Base-by-base conservation (phyloP, 441 rosid species). In the Rhodomyrtus psidioides region DNA sequence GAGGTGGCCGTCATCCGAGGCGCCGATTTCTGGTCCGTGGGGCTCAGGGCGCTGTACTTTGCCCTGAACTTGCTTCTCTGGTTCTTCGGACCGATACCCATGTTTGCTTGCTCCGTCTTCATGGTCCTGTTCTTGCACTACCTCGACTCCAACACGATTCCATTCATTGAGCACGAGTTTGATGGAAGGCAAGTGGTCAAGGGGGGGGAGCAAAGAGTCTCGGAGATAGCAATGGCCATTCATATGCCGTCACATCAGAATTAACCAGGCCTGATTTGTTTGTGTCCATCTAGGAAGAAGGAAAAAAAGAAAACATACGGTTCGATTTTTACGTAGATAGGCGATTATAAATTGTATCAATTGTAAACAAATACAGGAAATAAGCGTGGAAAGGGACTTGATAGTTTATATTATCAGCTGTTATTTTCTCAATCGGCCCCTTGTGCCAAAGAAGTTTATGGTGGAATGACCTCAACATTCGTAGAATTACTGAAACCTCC, bases 21-120 rank as follows among this genome's bases (percentile, higher is more conserved):
- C 0, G 14, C 86, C 23, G 59, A 86, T 84, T 86, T 86, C 85
- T 86, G 88, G 88, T 86, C 86, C 2, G 86, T 86, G 6, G 88
- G 88, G 44, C 88, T 86, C n/a, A 83, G 88, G 39, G 88, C 88
- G 3, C 86, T 86, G 39, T 86, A 86, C 79, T 86, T 86, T 58
- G 88, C 88, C 30, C 60, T 86, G 49, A 85, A 70, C 58, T 75
- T 86, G 76, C 75, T 86, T 49, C 75, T 86, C 34, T 86, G 88
- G 88, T 86, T 86, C 76, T 86, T 86, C 39, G 88, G 88, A 7
- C 88, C 88, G 5, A 86, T 86, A 9, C 88, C 88, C 39, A 83
- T 86, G 88, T 86, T 83, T 70, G 13, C 46, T 42, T 58, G 83
- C 23, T 86, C 88, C 39, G 26, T 86, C 21, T 6, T 44, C 58